Conservation (phyloP, 176 grass and related monocot species). For the Triticum timopheevii region DNA sequence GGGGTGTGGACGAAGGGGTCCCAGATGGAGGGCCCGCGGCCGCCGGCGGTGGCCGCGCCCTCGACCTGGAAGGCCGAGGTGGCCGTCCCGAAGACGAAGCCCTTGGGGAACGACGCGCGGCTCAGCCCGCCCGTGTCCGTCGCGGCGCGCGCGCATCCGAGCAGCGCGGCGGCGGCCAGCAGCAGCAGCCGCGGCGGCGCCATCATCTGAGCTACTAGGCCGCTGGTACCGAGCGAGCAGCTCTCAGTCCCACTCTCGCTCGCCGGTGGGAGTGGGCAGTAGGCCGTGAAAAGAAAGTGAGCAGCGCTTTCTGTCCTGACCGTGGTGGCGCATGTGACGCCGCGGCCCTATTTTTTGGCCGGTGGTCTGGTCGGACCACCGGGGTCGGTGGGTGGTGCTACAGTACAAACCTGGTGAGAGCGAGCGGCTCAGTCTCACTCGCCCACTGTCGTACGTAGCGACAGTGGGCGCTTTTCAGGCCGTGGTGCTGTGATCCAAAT, state of each 20-base stretch:
- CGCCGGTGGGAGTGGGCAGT: not conserved
- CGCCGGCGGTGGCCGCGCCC: constrained; percentile 40
- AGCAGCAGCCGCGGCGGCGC: not conserved
- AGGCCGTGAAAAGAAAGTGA: not conserved
- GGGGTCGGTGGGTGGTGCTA: too few species aligned
- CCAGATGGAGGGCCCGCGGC: constrained; percentile 64
- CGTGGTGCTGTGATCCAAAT: not conserved
- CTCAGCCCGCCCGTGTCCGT: constrained; percentile 42
- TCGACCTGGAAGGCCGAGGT: constrained; percentile 73
- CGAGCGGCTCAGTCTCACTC: not conserved
- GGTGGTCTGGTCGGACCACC: too few species aligned
- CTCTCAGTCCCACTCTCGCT: not conserved
- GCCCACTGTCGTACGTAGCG: not conserved
- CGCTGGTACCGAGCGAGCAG: not conserved
- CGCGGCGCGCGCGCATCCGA: not conserved
- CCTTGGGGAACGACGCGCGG: constrained; percentile 44
- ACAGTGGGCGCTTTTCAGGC: not conserved
- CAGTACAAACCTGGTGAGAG: too few species aligned
- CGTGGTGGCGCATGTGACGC: not conserved
- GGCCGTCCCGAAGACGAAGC: constrained; percentile 71
- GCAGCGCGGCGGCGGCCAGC: constrained; percentile 18
- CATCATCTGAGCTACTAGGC: not conserved
- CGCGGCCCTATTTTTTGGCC: not conserved
- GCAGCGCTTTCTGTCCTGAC: not conserved
- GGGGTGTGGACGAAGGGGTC: constrained; percentile 67